Base-by-base conservation (phyloP, 805 yeast species). In the Zygoascus ofunaensis region DNA sequence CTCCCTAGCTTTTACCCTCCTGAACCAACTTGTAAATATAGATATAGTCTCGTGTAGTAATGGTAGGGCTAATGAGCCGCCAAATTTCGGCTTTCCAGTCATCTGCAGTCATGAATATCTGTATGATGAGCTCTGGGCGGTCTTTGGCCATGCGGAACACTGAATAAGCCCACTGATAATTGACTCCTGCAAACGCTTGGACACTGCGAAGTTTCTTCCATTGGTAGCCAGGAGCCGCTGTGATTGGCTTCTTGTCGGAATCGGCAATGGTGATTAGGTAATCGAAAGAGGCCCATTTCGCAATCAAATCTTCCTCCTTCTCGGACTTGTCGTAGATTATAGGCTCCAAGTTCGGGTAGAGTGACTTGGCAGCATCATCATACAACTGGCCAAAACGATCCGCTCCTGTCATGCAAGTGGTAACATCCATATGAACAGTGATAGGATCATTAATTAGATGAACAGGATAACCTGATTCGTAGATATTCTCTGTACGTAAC, bases 351-450 rank as follows among this genome's bases (percentile, higher is more conserved):
- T 30, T 14, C 8, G 34, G 34, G 4, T 34, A 20, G 4, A 50
- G 39, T 34, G 62, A 54, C 2, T 36, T 19, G 5, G 40, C 32
- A 8, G 46, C 49, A 2, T 21, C 44, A 22, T 74, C 71, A 3
- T 44, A 51, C 17, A 82, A 52, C 56, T 87, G 81, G 0, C 80
- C 80, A 64, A 90, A 90, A 42, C 76, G 69, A 2, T 89, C 75
- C 3, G 79, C 80, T 5, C 97, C 97, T 1, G 90, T 78, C 92
- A 86, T 87, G 55, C 95, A 85, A 0, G 90, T 73, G 0, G 83
- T 76, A 2, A 81, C 80, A 55, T 84, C 94, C 65, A 86, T 64
- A 60, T 89, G 95, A 7, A 89, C 77, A 0, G 69, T 61, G 15
- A 68, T n/a, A 5, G 41, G 41, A 24, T 39, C 34, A 24, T 15